Base-by-base conservation (phyloP, 768 basidiomycete species). In the Dioszegia aurantiaca region DNA sequence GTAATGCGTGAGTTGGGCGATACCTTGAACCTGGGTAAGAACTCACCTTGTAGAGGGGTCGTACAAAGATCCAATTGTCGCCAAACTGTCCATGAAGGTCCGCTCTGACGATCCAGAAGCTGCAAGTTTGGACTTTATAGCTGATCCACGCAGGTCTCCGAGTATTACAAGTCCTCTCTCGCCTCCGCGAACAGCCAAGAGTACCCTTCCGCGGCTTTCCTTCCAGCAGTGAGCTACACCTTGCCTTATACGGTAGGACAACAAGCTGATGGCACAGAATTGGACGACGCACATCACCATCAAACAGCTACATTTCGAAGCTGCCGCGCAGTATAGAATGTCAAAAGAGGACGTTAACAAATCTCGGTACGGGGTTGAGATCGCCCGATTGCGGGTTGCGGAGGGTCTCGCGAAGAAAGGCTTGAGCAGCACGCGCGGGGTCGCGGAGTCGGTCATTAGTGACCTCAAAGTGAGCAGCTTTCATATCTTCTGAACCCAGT, bases 251-350 rank as follows among this genome's bases (percentile, higher is more conserved):
- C n/a, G n/a, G n/a, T n/a, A n/a, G n/a, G n/a, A n/a, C n/a, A n/a
- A n/a, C 28, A 28, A 12, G 27, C 31, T 59, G 43, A 45, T 14
- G 11, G 10, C 12, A 26, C 61, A 92, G 92, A 81, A 83, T 33
- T 93, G 90, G 89, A 64, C 86, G 1, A 75, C 85, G 1, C 90
- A 94, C 74, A 79, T 95, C 1, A 85, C 88, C 66, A 83, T 87
- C 19, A 99, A 99, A 75, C 77, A 80, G 37, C 78, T 82, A 45
- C 94, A 99, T 77, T 99, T 99, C 69, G 81, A 82, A 43, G 90
- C 91, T 2, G 94, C 90, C 4, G 84, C 94, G 4, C 88, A 90
- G 68, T 90, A 87, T 69, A 82, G 94, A 43, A 87, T 91, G 76
- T 87, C 88, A 71, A 80, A 89, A 53, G 93, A 94, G 43, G 93